Evolutionary conservation across 2,329 filamentous ascomycete species (phyloP).

Genomic region (Claviceps spartinae): DNA sequence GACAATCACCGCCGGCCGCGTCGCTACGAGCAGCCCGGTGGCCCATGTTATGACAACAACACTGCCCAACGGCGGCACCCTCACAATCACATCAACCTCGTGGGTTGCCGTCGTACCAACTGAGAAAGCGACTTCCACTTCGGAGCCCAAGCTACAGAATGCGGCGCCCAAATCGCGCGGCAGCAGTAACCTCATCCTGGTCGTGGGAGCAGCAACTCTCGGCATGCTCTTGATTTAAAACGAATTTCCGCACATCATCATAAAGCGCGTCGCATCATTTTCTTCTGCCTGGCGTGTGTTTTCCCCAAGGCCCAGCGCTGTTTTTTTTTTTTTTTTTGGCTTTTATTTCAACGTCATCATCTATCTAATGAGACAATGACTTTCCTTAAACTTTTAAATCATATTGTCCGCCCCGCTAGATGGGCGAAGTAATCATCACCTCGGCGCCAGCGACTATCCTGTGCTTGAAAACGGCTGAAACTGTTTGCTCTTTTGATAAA

Average conservation of each 20-base stretch:
- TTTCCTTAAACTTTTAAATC: background rate
- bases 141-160: constrained; percentile 24
- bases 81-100: constrained; percentile 35
- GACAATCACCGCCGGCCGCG: constrained; percentile 21
- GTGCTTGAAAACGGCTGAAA: background rate
- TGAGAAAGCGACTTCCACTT: constrained; percentile 14
- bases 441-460: background rate
- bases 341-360: background rate
- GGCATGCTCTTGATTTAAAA: constrained; percentile 1
- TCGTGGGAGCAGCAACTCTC: constrained; percentile 16
- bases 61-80: constrained; percentile 28
- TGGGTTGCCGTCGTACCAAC: constrained; percentile 31
- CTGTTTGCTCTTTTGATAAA: too few species aligned
- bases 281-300: background rate
- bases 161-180: constrained; percentile 15
- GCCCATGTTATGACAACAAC: constrained; percentile 32
- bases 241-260: background rate
- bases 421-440: background rate
- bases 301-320: background rate
- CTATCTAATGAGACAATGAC: constrained; percentile 1
- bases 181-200: constrained; percentile 10
- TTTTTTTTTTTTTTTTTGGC: background rate
- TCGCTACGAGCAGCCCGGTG: constrained; percentile 23
- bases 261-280: background rate
- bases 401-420: constrained; percentile 24